Conservation (phyloP, 371 early-diverging fungal genomes). For the Conidiobolus incongruus region DNA sequence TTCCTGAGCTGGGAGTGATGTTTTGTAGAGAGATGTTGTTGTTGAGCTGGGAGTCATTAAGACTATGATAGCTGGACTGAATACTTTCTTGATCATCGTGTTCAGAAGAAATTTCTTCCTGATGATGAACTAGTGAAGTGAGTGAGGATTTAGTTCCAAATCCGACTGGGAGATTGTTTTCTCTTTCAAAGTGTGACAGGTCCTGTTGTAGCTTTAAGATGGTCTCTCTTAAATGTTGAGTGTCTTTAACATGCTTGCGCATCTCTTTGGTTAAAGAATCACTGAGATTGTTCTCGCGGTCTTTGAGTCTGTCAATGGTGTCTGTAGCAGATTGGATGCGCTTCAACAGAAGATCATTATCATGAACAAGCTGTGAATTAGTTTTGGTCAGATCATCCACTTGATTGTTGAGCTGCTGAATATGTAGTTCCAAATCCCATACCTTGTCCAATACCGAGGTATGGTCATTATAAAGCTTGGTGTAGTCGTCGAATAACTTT, state of each 20-base stretch:
- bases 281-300: not conserved
- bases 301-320: not conserved
- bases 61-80: too few species aligned
- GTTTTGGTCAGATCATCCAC: not conserved
- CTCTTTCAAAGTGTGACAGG: too few species aligned
- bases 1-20: too few species aligned
- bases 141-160: too few species aligned
- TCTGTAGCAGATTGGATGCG: not conserved
- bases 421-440: not conserved
- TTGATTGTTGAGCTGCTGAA: not conserved
- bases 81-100: too few species aligned
- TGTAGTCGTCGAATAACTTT: not conserved
- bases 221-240: not conserved
- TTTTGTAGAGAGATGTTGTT: too few species aligned
- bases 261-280: not conserved
- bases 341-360: not conserved
- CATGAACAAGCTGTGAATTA: not conserved
- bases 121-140: too few species aligned
- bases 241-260: not conserved
- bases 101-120: too few species aligned
- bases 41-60: too few species aligned
- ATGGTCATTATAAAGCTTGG: not conserved
- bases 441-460: not conserved
- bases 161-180: too few species aligned
- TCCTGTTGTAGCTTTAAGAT: not conserved